phyloP scores from a whole-genome alignment of 2,329 filamentous ascomycete genomes.

The Aspergillus pseudoglaucus region DNA sequence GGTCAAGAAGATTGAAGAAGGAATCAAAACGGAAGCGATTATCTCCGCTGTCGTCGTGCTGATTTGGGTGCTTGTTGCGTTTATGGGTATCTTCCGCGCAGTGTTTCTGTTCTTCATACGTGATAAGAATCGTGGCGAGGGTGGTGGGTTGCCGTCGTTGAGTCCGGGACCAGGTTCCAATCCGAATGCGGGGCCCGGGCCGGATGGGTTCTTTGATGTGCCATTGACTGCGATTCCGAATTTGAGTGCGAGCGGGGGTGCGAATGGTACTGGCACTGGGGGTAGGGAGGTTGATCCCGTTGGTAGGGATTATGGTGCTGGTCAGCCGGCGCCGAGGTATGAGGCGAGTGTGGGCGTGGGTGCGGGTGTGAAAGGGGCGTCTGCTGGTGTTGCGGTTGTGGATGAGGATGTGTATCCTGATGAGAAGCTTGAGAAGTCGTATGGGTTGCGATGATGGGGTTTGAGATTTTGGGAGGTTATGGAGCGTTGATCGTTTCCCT shows the following conservation, averaged over 20 bases:
- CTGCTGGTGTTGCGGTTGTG: background rate
- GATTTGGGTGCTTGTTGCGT: slow-evolving; percentile 69
- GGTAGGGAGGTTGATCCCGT: too few relatives aligned
- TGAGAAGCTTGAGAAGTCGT: slow-evolving; percentile 29
- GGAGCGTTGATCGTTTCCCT: background rate
- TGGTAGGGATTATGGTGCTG: background rate
- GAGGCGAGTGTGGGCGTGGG: slow-evolving; percentile 12
- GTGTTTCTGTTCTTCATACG: slow-evolving; percentile 54
- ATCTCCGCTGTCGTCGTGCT: slow-evolving; percentile 69
- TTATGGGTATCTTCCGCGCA: slow-evolving; percentile 66
- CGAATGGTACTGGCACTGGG: too few relatives aligned
- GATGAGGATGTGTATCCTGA: slow-evolving; percentile 22
- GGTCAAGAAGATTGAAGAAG: slow-evolving; percentile 58
- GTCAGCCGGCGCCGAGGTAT: slow-evolving; percentile 21
- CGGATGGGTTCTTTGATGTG: slow-evolving; percentile 31
- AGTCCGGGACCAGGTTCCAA: slow-evolving; percentile 1
- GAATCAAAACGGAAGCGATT: slow-evolving; percentile 68
- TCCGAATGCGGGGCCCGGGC: slow-evolving; percentile 7
- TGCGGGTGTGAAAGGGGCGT: slow-evolving; percentile 3
- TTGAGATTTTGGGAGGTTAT: background rate
- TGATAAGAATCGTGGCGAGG: slow-evolving; percentile 56
- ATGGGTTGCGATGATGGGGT: background rate
- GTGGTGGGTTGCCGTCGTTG: slow-evolving; percentile 38
- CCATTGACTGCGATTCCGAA: slow-evolving; percentile 29
- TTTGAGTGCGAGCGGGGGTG: slow-evolving; percentile 7